phyloP scores from a whole-genome alignment of 2,329 filamentous ascomycete genomes.

The Calonectria ilicicola region DNA sequence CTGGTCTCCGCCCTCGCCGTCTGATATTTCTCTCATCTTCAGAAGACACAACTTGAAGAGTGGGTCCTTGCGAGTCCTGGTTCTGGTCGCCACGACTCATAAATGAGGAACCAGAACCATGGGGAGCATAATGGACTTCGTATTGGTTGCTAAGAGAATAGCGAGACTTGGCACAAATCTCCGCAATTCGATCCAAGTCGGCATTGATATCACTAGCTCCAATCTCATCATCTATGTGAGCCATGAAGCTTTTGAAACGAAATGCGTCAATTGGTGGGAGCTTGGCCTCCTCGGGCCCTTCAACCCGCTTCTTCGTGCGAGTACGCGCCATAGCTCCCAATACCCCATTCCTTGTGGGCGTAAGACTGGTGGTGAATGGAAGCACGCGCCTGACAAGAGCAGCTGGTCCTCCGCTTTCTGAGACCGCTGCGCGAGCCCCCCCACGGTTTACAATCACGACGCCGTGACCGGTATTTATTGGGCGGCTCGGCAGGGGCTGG shows the following conservation, averaged over 20 bases:
- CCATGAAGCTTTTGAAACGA: slow-evolving; percentile 74
- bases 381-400: slow-evolving; percentile 46
- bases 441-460: slow-evolving; percentile 46
- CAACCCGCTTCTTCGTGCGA: slow-evolving; percentile 52
- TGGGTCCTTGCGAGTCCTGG: slow-evolving; percentile 59
- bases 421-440: slow-evolving; percentile 40
- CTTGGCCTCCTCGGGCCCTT: slow-evolving; percentile 53
- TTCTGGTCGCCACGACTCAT: slow-evolving; percentile 46
- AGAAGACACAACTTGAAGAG: slow-evolving; percentile 67
- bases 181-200: slow-evolving; percentile 73
- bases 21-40: slow-evolving; percentile 64
- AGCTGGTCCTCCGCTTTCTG: slow-evolving; percentile 44
- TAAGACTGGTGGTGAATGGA: slow-evolving; percentile 48
- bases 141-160: slow-evolving; percentile 77
- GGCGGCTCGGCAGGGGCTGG: slow-evolving; percentile 54
- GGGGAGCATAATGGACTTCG: slow-evolving; percentile 73
- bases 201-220: slow-evolving; percentile 62
- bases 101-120: slow-evolving; percentile 68
- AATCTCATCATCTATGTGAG: slow-evolving; percentile 61
- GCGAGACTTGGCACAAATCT: slow-evolving; percentile 74
- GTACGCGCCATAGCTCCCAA: slow-evolving; percentile 58
- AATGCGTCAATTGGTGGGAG: slow-evolving; percentile 74
- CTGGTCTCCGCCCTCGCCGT: slow-evolving; percentile 55
- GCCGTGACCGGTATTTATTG: slow-evolving; percentile 45
- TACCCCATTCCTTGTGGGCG: slow-evolving; percentile 52